Evolutionary conservation across 495 filamentous ascomycete genomes (phyloP), one percentile per base, ranked within the genome.

Genomic region (Filosporella fistucella): DNA sequence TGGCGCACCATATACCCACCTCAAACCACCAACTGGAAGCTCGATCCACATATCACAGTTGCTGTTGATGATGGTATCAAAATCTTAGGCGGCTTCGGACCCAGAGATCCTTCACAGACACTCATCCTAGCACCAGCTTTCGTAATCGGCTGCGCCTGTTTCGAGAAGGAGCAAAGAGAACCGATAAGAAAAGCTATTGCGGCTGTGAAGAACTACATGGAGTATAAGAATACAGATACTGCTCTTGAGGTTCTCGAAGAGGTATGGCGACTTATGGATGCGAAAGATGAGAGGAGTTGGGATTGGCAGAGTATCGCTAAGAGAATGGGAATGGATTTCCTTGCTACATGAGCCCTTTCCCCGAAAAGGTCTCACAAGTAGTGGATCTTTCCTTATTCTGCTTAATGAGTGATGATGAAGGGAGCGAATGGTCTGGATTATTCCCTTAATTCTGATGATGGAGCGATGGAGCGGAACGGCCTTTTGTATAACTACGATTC

Each of bases 81-180:
- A 4, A 84, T 71, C 54, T 80, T 65, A 66, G 81, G 61, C 59
- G 76, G 53, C 45, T 93, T 61, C 78, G 86, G 50, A 64, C 67
- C 72, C 11, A 67, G 65, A 42, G 76, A 79, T 42, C 71, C 71
- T 0, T 67, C 67, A 6, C 88, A 91, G 53, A 88, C 85, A 18
- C 80, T 95, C 38, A 78, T 96, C n/a, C 70, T 96, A 0, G 86
- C 94, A 67, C 90, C 90, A 5, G 75, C 89, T 26, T 90, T 96
- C 61, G 68, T 96, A 0, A 77, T 96, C n/a, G 89, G 89, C 14
- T 91, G 86, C 54, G 88, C 88, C 0, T 86, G 86, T 8, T 95
- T 95, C 61, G 64, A 80, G 8, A 68, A 74, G 0, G 54, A 61
- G 2, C 88, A 94, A 51, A 80, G 88, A 21, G 78, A 85, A 21